phyloP scores from a whole-genome alignment of 2,329 filamentous ascomycete species.

The Ramularia endophylla region DNA sequence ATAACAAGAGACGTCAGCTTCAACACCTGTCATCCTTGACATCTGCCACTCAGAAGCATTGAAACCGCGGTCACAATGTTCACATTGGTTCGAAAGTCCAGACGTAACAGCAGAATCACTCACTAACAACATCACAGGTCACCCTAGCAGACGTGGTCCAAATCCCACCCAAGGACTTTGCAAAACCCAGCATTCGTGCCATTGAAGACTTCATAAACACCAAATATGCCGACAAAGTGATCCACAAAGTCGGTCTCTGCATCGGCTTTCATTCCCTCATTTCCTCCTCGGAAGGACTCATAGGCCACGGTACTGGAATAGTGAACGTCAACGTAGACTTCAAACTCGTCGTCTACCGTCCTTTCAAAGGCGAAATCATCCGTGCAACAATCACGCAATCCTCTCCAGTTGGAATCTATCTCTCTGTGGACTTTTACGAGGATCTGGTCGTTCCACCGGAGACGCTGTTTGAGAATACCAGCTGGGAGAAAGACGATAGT shows the following conservation, averaged over 20 bases:
- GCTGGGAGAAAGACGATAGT: slow-evolving; percentile 24
- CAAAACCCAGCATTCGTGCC: slow-evolving; percentile 71
- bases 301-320: slow-evolving; percentile 84
- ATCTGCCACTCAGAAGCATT: background rate
- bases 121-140: slow-evolving; percentile 54
- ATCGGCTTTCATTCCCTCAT: slow-evolving; percentile 89
- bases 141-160: slow-evolving; percentile 93
- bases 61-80: slow-evolving; percentile 7
- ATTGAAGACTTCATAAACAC: slow-evolving; percentile 96
- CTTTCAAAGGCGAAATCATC: slow-evolving; percentile 92
- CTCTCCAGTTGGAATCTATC: slow-evolving; percentile 55
- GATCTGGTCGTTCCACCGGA: slow-evolving; percentile 75
- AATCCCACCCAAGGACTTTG: slow-evolving; percentile 83
- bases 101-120: too few species aligned
- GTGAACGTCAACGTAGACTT: slow-evolving; percentile 98
- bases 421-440: slow-evolving; percentile 88
- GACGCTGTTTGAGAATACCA: slow-evolving; percentile 65
- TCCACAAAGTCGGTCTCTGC: slow-evolving; percentile 90
- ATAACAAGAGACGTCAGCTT: too few species aligned
- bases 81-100: slow-evolving; percentile 9
- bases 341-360: slow-evolving; percentile 85
- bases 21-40: too few species aligned
- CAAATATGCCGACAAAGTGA: slow-evolving; percentile 94
- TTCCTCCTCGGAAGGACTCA: slow-evolving; percentile 84
- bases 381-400: slow-evolving; percentile 75